Evolutionary conservation across 2,329 filamentous ascomycete species (phyloP).

Genomic region (Colletotrichum salicis): DNA sequence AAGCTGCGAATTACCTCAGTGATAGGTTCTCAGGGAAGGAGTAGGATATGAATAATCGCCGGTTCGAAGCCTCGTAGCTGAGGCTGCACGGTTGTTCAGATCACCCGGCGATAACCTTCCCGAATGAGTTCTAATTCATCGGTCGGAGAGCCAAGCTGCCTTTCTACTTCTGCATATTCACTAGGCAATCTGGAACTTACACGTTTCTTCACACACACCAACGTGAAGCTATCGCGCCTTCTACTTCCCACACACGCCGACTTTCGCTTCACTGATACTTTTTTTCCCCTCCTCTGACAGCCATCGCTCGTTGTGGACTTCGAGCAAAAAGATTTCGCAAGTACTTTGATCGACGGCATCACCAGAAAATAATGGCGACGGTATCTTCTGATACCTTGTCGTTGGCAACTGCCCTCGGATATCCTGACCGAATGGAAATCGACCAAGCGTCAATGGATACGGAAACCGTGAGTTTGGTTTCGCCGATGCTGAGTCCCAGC

Average conservation of each 20-base stretch:
- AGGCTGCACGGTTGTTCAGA: not conserved
- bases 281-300: not conserved
- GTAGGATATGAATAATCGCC: not conserved
- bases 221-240: not conserved
- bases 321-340: not conserved
- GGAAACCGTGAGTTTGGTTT: not conserved
- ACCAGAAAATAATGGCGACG: not conserved
- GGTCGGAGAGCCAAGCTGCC: not conserved
- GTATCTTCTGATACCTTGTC: not conserved
- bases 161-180: not conserved
- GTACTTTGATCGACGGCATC: not conserved
- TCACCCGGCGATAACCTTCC: not conserved
- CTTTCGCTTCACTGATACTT: not conserved
- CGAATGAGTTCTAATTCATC: not conserved
- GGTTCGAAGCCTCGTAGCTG: not conserved
- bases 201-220: not conserved
- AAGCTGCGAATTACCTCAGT: not conserved
- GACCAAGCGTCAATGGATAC: not conserved
- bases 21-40: not conserved
- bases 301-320: not conserved
- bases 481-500: not conserved
- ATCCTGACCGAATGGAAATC: not conserved
- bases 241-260: not conserved
- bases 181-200: not conserved
- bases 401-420: not conserved